These are phyloP conservation scores for Syzygium malaccense DNA, from an alignment of 441 rosid genomes.

Conservation along the genomic window DNA sequence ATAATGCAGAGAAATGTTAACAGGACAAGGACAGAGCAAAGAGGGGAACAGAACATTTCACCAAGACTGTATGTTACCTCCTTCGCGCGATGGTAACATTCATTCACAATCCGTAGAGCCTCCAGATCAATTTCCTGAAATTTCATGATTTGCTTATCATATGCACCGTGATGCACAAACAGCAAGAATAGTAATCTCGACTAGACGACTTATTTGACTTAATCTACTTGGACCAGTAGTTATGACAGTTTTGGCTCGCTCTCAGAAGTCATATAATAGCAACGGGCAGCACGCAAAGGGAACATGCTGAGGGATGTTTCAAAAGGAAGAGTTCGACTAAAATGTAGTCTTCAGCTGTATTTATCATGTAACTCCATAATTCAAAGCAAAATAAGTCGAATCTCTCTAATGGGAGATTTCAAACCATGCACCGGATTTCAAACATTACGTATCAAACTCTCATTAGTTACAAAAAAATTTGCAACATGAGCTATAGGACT, in stretches of 20 bases:
- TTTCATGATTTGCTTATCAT: conserved; percentile 4
- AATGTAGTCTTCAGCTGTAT: not conserved
- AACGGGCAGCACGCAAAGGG: not conserved
- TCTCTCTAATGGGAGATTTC: not conserved
- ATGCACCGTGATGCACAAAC: not conserved
- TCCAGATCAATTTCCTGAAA: conserved; percentile 74
- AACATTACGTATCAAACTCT: not conserved
- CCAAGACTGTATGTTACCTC: conserved; percentile 33
- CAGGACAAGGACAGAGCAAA: not conserved
- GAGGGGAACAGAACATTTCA: not conserved
- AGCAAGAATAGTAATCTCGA: not conserved
- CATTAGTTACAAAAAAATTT: not conserved
- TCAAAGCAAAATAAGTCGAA: not conserved
- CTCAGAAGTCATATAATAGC: not conserved
- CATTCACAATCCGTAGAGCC: conserved; percentile 54
- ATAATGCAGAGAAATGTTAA: not conserved
- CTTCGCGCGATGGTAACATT: conserved; percentile 73
- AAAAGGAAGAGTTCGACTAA: not conserved
- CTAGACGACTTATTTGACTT: not conserved
- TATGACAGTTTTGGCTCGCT: not conserved
- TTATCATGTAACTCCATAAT: not conserved
- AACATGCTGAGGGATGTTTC: not conserved
- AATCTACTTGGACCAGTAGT: not conserved
- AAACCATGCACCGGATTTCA: not conserved
- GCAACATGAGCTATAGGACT: not conserved